A percentile compares a stretch with the other conserved stretches of the same genome.
Evolutionary conservation across 108 stramenopile genomes (phyloP).

Genomic region (Nitzschia sp.): DNA sequence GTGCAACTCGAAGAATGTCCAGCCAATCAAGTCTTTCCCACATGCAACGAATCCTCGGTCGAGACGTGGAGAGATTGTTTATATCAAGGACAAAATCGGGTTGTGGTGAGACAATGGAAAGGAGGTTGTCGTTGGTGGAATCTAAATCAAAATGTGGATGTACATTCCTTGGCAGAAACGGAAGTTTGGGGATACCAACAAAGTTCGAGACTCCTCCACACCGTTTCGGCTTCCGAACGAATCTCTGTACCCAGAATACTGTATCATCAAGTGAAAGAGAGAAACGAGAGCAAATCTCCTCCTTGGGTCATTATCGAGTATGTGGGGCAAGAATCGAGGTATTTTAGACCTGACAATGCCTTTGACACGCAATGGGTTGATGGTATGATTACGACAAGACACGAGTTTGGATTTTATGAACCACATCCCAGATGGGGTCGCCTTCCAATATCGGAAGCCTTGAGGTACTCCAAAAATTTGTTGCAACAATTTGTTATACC

Average conservation of each 20-base stretch:
- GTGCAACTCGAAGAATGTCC: conserved; percentile 1
- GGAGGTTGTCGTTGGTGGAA: conserved; percentile 82
- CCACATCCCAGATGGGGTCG: conserved; percentile 87
- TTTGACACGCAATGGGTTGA: conserved; percentile 33
- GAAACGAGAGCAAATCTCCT: neutral
- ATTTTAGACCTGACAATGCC: neutral
- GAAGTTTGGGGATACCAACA: conserved; percentile 73
- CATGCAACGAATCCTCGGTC: neutral
- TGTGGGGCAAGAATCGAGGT: conserved; percentile 30
- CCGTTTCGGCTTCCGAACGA: neutral
- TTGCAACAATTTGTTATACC: conserved; percentile 66
- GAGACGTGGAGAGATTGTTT: conserved; percentile 20
- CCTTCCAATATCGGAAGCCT: conserved; percentile 55
- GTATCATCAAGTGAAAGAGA: conserved; percentile 8
- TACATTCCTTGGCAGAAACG: conserved; percentile 42
- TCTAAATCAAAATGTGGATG: conserved; percentile 50
- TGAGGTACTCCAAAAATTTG: conserved; percentile 59
- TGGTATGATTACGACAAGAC: conserved; percentile 64
- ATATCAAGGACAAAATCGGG: conserved; percentile 18
- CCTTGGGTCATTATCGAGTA: conserved; percentile 60
- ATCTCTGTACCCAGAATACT: conserved; percentile 28
- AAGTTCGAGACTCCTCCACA: conserved; percentile 19
- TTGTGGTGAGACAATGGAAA: conserved; percentile 71
- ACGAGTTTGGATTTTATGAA: conserved; percentile 86
- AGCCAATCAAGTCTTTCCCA: neutral